Percentiles rank a stretch among this genome's conserved stretches.
Evolutionary conservation across 345 rosid genomes (phyloP).

Genomic region (Arabis hirsuta): DNA sequence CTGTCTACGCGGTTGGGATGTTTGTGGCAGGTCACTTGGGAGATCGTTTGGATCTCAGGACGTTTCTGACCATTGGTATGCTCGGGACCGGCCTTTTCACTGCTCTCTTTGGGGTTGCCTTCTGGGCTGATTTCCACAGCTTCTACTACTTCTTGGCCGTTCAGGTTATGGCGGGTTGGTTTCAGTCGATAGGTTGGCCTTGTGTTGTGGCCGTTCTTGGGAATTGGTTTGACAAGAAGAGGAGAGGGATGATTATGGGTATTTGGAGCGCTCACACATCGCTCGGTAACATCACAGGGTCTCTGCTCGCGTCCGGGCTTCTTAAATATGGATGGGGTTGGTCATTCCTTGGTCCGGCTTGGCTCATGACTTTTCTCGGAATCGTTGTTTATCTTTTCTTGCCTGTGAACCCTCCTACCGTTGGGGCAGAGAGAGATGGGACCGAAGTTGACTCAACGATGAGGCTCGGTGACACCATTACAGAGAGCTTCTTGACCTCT

Average conservation of each 20-base stretch:
- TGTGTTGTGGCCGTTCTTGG: constrained; percentile 96
- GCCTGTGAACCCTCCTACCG: constrained; percentile 78
- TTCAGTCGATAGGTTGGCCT: constrained; percentile 99
- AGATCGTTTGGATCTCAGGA: constrained; percentile 81
- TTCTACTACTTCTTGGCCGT: constrained; percentile 68
- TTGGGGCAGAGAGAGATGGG: constrained; percentile 62
- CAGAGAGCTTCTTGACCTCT: constrained; percentile 65
- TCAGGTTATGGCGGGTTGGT: constrained; percentile 83
- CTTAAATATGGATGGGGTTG: constrained; percentile 97
- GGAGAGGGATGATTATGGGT: constrained; percentile 94
- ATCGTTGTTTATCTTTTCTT: constrained; percentile 67
- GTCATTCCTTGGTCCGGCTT: constrained; percentile 89
- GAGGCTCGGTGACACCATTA: constrained; percentile 58
- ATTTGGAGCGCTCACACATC: constrained; percentile 99
- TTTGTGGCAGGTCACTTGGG: constrained; percentile 92
- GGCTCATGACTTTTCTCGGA: constrained; percentile 65
- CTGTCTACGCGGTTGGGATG: constrained; percentile 83
- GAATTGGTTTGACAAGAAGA: constrained; percentile 91
- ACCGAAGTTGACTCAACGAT: constrained; percentile 61
- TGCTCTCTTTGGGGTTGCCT: constrained; percentile 78
- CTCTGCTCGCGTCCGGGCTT: constrained; percentile 72
- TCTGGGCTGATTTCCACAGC: constrained; percentile 75
- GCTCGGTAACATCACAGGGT: constrained; percentile 83
- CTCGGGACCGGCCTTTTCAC: constrained; percentile 85
- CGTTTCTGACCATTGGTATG: constrained; percentile 84